Evolutionary conservation across 345 rosid genomes (phyloP).

Genomic region (Gynandropsis gynandra): DNA sequence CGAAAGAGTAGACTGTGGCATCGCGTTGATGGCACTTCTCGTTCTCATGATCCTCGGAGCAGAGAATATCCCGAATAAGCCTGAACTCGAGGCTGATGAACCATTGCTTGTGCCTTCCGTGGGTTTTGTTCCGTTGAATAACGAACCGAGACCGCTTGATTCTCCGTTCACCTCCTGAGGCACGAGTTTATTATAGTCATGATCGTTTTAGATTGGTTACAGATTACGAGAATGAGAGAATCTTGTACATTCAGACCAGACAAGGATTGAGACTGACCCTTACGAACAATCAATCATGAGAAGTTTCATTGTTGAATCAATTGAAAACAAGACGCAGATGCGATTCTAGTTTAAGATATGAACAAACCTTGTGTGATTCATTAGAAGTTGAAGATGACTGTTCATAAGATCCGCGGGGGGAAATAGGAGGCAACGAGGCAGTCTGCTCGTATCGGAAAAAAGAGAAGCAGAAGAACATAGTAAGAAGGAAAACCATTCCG

Average conservation of each 20-base stretch:
- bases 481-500: slow-evolving; percentile 7
- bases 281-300: slow-evolving; percentile 1
- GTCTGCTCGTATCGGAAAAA: slow-evolving; percentile 32
- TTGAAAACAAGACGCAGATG: not conserved
- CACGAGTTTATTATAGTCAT: slow-evolving; percentile 7
- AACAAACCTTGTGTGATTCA: slow-evolving; percentile 48
- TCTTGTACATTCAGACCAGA: slow-evolving; percentile 36
- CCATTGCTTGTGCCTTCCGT: slow-evolving; percentile 20
- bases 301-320: slow-evolving; percentile 3
- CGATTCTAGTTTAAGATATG: not conserved
- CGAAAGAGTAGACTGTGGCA: slow-evolving; percentile 26
- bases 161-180: slow-evolving; percentile 40
- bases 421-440: slow-evolving; percentile 40
- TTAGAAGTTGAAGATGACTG: slow-evolving; percentile 31
- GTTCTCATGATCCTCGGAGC: slow-evolving; percentile 32
- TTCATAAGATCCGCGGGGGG: slow-evolving; percentile 33
- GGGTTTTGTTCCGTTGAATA: slow-evolving; percentile 6
- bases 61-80: slow-evolving; percentile 12
- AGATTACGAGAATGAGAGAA: not conserved
- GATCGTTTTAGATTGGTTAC: not conserved
- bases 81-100: slow-evolving; percentile 20
- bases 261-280: slow-evolving; percentile 26
- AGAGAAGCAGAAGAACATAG: slow-evolving; percentile 10
- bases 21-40: slow-evolving; percentile 32
- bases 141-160: slow-evolving; percentile 17